These are phyloP conservation scores for Rhodotorula diobovata DNA, from an alignment of 768 basidiomycete species.

Conservation along the genomic window DNA sequence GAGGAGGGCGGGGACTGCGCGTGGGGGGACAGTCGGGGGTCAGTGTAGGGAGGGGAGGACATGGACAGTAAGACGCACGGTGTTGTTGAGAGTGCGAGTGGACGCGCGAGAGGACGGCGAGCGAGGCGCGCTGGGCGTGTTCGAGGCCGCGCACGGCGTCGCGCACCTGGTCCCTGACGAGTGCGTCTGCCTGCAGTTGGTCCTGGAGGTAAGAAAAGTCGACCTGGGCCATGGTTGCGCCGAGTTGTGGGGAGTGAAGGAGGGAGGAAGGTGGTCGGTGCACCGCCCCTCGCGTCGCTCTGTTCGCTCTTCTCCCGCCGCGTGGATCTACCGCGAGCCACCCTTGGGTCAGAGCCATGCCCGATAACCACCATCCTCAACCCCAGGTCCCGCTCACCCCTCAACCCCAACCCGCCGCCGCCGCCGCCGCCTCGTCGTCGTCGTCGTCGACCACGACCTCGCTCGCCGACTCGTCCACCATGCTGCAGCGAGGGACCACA, in stretches of 20 bases:
- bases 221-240: constrained; percentile 4
- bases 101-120: constrained; percentile 23
- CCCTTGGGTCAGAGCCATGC: background rate
- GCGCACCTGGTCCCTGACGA: constrained; percentile 37
- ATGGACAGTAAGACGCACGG: background rate
- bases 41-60: too few relatives aligned
- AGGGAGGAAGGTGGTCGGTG: background rate
- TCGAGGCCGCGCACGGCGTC: constrained; percentile 36
- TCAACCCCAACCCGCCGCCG: too few relatives aligned
- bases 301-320: too few relatives aligned
- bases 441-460: background rate
- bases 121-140: constrained; percentile 22
- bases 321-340: too few relatives aligned
- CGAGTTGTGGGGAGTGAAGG: background rate
- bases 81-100: background rate
- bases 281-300: background rate
- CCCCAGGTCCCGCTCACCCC: too few relatives aligned
- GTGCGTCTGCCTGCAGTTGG: constrained; percentile 24
- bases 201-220: constrained; percentile 22
- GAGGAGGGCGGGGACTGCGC: constrained; percentile 31
- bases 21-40: background rate
- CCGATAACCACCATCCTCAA: background rate
- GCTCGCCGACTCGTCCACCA: background rate
- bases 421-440: background rate
- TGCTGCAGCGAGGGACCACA: constrained; percentile 10